Conservation (phyloP, 495 filamentous ascomycete genomes). For the Penicillium odoratum region DNA sequence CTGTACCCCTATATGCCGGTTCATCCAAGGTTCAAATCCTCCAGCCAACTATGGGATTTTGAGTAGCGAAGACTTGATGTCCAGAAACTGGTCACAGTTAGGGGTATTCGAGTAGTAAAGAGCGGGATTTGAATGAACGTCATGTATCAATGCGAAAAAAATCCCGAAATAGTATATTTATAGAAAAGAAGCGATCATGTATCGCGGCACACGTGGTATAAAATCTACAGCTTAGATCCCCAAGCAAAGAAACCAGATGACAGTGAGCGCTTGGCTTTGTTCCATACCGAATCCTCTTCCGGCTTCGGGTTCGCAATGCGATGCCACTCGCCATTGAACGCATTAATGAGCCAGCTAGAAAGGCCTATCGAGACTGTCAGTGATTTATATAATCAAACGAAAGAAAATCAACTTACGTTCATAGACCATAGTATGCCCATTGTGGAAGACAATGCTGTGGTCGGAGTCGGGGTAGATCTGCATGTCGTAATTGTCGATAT, state of each 20-base stretch:
- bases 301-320: conserved; percentile 70
- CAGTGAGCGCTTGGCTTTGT: conserved; percentile 23
- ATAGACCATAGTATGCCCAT: conserved; percentile 89
- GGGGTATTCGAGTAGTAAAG: no score
- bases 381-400: conserved; percentile 17
- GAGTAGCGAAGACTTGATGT: no score
- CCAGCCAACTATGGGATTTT: no score
- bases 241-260: conserved; percentile 11
- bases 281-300: conserved; percentile 31
- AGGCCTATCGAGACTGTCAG: conserved; percentile 58
- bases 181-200: no score
- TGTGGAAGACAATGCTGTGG: conserved; percentile 94
- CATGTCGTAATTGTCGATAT: conserved; percentile 92
- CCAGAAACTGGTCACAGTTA: no score
- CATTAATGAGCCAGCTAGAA: conserved; percentile 90
- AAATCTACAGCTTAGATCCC: no score
- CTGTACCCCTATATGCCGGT: no score
- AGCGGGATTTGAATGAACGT: no score
- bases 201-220: no score
- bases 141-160: not conserved
- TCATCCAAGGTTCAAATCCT: no score
- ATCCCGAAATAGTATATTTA: not conserved
- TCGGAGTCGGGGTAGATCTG: conserved; percentile 96
- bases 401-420: conserved; percentile 66
- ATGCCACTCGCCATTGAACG: conserved; percentile 96